Base-by-base conservation (phyloP, 805 yeast genomes). In the Candida bentonensis region DNA sequence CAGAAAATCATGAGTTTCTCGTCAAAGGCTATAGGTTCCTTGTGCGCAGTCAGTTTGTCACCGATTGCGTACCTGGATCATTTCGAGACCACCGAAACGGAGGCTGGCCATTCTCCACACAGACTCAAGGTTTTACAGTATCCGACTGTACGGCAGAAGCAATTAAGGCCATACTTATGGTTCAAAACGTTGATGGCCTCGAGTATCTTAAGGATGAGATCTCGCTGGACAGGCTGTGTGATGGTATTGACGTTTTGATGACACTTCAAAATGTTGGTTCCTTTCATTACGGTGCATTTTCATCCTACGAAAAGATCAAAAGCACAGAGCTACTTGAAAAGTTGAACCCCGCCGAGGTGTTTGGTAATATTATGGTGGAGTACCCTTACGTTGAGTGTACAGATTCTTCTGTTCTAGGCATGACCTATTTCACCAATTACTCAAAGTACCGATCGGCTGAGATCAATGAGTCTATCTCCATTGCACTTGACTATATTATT, bases 341-440 rank as follows among this genome's bases (percentile, higher is more conserved):
- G 43, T 65, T 92, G 46, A 89, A 89, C 53, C 97, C 98, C 0
- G 99, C 98, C 1, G 98, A 92, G 60, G 98, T 92, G 0, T 92
- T 92, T 64, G 95, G 95, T 46, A 88, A 92, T 53, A 92, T 92
- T 47, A 92, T 92, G 99, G 94, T 92, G 22, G 99, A 92, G 62
- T 92, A 85, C 59, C 97, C 98, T 0, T 92, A 92, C 57, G 96
- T 94, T 20, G 99, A 92, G 62, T 92, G 99, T 61, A 87, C 97
- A 0, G 98, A 94, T 62, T 88, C 97, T 0, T 78, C 89, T 0
- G 94, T 92, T 3, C 65, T 92, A 27, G 98, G 98, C 0, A 67
- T 92, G 47, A 78, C 83, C 0, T 82, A 81, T 59, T 92, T 87
- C 64, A 68, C 78, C 40, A 70, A 76, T 47, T 67, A 76, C 55